Evolutionary conservation across 1,284 basidiomycete genomes (phyloP), one percentile per base, ranked within the genome.

Genomic region (Sutorius eximius): DNA sequence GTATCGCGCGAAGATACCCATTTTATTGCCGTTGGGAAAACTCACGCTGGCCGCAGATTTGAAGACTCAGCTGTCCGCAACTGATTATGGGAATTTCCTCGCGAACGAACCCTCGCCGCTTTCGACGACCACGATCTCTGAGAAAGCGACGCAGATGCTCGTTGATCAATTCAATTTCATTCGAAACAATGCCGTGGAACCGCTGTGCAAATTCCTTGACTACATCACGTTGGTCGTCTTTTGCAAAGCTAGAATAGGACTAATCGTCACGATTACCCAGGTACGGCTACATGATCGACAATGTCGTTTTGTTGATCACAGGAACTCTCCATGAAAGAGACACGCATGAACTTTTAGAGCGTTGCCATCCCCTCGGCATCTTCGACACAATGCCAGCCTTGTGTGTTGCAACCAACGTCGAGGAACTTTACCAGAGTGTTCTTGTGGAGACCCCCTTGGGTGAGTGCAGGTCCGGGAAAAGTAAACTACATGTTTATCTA

Each of bases 221-320:
- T 99, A 98, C 73, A 93, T 99, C 75, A 99, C 95, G 85, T 91
- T 70, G 55, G 84, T 82, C 45, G 48, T 57, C 57, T 38, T 52
- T 32, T 36, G 34, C 49, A 50, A 42, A 24, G 24, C 22, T 43
- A 42, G 41, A 37, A 33, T 47, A n/a, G 29, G 47, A 49, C 52
- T 58, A 42, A 60, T 59, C 27, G 6, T 32, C 36, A 49, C 43
- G 20, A 34, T 48, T 30, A 16, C 18, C 33, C 50, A 95, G 93
- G 43, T 97, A 97, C 71, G 93, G 87, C 29, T 99, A 99, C 77
- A 99, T 99, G 97, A 99, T 99, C 68, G 97, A 99, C 84, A 99
- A 99, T 71, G 93, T 99, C 68, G 90, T 99, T 59, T 82, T 99
- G 49, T 83, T 99, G 66, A 99, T 99, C 60, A 97, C 97, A 18